These are phyloP conservation scores for Pseudogymnoascus sp. DNA, from an alignment of 2,329 filamentous ascomycete species.

Conservation along the genomic window DNA sequence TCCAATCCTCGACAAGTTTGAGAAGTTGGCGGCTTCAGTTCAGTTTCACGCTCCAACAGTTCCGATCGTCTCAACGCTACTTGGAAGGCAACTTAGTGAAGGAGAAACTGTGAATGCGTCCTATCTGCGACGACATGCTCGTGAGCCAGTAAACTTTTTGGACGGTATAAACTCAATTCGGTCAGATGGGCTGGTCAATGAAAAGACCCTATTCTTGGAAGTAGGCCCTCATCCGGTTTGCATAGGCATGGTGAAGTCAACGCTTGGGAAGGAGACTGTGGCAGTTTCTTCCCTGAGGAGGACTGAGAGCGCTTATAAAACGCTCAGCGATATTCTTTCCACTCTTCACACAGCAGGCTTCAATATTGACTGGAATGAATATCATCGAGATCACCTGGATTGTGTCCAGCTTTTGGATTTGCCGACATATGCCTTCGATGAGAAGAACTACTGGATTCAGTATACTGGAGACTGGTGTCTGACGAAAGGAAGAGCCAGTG, in stretches of 20 bases:
- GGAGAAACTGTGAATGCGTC: constrained; percentile 46
- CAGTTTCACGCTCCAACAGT: constrained; percentile 47
- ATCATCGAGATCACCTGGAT: constrained; percentile 51
- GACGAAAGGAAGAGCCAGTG: constrained; percentile 43
- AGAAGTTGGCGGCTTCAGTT: constrained; percentile 42
- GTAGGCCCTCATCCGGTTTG: constrained; percentile 67
- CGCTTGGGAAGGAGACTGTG: constrained; percentile 44
- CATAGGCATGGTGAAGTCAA: constrained; percentile 58
- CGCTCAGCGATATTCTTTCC: constrained; percentile 47
- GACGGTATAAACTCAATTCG: constrained; percentile 51
- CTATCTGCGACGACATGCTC: constrained; percentile 57
- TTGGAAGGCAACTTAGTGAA: constrained; percentile 49
- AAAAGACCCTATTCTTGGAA: constrained; percentile 63
- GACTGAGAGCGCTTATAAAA: constrained; percentile 55
- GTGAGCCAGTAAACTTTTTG: constrained; percentile 62
- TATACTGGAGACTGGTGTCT: constrained; percentile 61
- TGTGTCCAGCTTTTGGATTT: constrained; percentile 53
- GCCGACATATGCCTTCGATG: constrained; percentile 59
- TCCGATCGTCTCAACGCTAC: constrained; percentile 59
- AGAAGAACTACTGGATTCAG: constrained; percentile 60
- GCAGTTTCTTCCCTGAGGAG: constrained; percentile 53
- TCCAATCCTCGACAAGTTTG: constrained; percentile 52
- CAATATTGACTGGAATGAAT: constrained; percentile 62
- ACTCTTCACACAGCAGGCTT: constrained; percentile 54
- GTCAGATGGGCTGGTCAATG: constrained; percentile 49